Percentiles rank a stretch among this genome's conserved stretches.
These are phyloP conservation scores for Haberlea rhodopensis DNA, from an alignment of 257 asterid genomes.

Conservation along the genomic window DNA sequence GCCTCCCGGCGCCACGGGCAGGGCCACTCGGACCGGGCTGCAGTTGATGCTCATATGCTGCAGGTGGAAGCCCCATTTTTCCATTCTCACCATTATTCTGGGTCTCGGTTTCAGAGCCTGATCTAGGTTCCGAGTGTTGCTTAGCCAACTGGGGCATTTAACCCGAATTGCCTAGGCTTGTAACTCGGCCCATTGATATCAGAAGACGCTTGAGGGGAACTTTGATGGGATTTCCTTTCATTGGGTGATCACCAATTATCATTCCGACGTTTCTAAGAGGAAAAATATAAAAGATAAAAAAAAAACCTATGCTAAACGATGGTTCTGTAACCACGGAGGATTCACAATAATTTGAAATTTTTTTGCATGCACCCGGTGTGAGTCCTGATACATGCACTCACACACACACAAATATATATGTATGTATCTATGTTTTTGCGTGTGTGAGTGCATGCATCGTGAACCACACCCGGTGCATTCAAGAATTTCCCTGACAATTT, in stretches of 20 bases:
- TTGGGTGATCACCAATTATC: conserved; percentile 29
- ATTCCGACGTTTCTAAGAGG: conserved; percentile 35
- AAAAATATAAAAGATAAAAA: too few species aligned
- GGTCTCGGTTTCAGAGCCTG: not conserved
- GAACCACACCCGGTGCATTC: too few species aligned
- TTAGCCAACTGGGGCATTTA: conserved; percentile 23
- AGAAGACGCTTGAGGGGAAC: not conserved
- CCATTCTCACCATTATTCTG: not conserved
- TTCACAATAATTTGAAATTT: too few species aligned
- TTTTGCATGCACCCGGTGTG: too few species aligned
- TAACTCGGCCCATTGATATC: conserved; percentile 6
- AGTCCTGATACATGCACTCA: too few species aligned
- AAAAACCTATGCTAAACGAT: too few species aligned
- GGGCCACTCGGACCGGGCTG: not conserved
- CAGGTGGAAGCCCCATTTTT: not conserved
- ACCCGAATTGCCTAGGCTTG: conserved; percentile 21
- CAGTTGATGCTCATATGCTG: not conserved
- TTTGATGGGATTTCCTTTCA: conserved; percentile 24
- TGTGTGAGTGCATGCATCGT: too few species aligned
- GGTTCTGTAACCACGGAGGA: too few species aligned
- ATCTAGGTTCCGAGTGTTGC: not conserved
- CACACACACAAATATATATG: too few species aligned
- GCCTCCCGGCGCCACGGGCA: not conserved
- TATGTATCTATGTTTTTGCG: too few species aligned
- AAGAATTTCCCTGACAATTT: too few species aligned